These are phyloP conservation scores for Colletotrichum gloeosporioides DNA, from an alignment of 2,329 filamentous ascomycete genomes.

Conservation along the genomic window DNA sequence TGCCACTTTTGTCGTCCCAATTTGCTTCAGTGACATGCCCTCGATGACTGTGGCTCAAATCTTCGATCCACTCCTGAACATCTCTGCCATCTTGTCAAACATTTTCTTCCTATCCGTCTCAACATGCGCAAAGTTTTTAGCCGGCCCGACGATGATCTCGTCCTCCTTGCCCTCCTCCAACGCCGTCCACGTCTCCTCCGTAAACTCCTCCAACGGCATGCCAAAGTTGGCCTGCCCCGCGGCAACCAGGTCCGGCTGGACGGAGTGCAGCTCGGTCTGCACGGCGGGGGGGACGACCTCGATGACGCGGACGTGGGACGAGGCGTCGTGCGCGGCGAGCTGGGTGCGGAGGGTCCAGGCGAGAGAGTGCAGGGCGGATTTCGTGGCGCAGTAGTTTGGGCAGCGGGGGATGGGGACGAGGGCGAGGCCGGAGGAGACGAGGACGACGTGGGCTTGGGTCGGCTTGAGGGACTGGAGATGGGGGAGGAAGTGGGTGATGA, in stretches of 20 bases:
- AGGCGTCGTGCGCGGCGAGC: constrained; percentile 34
- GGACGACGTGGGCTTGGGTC: constrained; percentile 29
- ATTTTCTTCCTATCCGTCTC: constrained; percentile 2
- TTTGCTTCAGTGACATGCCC: not conserved
- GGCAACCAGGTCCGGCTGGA: constrained; percentile 39
- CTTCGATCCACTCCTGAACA: not conserved
- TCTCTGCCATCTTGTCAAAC: constrained; percentile 3
- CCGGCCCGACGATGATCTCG: constrained; percentile 21
- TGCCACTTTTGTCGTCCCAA: not conserved
- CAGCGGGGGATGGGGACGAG: constrained; percentile 51
- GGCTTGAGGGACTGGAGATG: constrained; percentile 37
- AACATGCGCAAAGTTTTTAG: constrained; percentile 4
- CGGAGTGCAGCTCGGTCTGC: constrained; percentile 54
- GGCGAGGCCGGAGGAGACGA: constrained; percentile 48
- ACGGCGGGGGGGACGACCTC: constrained; percentile 55
- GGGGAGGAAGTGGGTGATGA: constrained; percentile 51
- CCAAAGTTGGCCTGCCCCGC: constrained; percentile 36
- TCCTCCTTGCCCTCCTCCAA: constrained; percentile 46
- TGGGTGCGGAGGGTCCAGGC: constrained; percentile 48
- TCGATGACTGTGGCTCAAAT: not conserved
- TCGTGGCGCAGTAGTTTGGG: constrained; percentile 58
- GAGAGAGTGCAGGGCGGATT: constrained; percentile 57
- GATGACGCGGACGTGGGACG: constrained; percentile 44
- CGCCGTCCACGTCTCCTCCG: constrained; percentile 48
- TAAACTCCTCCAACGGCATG: constrained; percentile 44